Base-by-base conservation (phyloP, 768 basidiomycete species). In the Mrakia hoshinonis region DNA sequence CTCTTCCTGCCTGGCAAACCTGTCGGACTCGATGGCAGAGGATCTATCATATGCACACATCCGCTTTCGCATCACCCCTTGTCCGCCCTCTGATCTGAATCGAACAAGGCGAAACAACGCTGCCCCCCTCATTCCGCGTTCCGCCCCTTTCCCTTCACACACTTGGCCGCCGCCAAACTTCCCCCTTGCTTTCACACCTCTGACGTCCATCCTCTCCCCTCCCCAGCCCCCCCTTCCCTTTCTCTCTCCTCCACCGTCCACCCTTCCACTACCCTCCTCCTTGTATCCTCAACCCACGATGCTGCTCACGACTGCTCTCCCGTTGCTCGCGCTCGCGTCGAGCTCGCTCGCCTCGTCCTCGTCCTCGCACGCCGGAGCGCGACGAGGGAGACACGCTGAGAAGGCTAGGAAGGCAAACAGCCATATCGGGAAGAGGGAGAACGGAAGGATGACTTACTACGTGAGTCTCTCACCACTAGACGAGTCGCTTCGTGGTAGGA, bases 381-480 rank as follows among this genome's bases (percentile, higher is more conserved):
- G 15, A 9, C 49, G n/a, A 51, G 49, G 20, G 5, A 10, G 49
- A 5, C 49, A 24, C 49, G 20, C 15, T 20, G 20, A 51, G 22
- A 24, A 24, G 49, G n/a, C 49, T 10, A 20, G 49, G 20, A 18
- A n/a, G 22, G 9, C 22, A n/a, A 7, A 61, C 43, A 15, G 43
- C 43, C 43, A 61, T 31, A 15, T 61, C 1, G 58, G 18, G 2
- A 61, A 61, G 34, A 61, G 36, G 58, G 58, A 61, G 36, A 61
- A 20, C 22, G 58, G 58, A 15, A 61, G 58, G 22, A 61, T 61
- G 58, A 61, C 58, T 39, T 61, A 61, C 18, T 61, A 36, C 36
- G 58, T 36, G 58, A 22, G 29, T n/a, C n/a, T n/a, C n/a, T n/a
- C n/a, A n/a, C n/a, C n/a, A n/a, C n/a, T n/a, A n/a, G n/a, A n/a